Evolutionary conservation across 305 asterid species (phyloP), one percentile per base, ranked within the genome.

Genomic region (Plantago lanceolata): DNA sequence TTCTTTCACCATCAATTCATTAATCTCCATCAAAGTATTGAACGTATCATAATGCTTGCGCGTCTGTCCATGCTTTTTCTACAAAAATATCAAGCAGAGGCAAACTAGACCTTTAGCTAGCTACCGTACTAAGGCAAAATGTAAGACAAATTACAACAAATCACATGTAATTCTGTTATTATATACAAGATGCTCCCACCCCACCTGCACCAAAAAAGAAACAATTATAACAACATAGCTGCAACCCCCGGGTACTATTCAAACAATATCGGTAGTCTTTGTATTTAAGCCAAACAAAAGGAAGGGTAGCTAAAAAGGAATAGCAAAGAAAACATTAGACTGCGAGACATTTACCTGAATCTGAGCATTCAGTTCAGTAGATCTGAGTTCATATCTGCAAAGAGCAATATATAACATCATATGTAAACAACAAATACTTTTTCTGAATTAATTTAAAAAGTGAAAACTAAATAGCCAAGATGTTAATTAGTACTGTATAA

Each of bases 1-100:
- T 77, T 90, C 97, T 78, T 90, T 90, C 48, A 84, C 79, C 96
- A 85, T 87, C 75, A 87, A 59, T 67, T 87, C 96, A 72, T 84
- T 87, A 37, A 84, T 78, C 88, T 85, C 96, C 84, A 85, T 73
- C 54, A 87, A 74, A 53, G 96, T 87, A 68, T 90, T 87, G 74
- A 75, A 87, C 17, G 94, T 87, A 63, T 84, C 97, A 75, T 87
- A 87, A 73, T 74, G 75, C 73, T 78, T 84, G 50, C 79, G 84
- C 35, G 93, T 87, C 78, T 81, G 92, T 28, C 69, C 62, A 71
- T 72, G 93, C 80, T 79, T 85, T 73, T 77, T 82, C 96, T 89
- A 76, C 74, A 67, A 57, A n/a, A 70, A 66, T 35, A 68, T 48
- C 68, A 69, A 61, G 62, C 48, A 71, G 29, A 24, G 68, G 40